These are phyloP conservation scores for Helminthosporium solani DNA, from an alignment of 2,329 filamentous ascomycete genomes.

Conservation along the genomic window DNA sequence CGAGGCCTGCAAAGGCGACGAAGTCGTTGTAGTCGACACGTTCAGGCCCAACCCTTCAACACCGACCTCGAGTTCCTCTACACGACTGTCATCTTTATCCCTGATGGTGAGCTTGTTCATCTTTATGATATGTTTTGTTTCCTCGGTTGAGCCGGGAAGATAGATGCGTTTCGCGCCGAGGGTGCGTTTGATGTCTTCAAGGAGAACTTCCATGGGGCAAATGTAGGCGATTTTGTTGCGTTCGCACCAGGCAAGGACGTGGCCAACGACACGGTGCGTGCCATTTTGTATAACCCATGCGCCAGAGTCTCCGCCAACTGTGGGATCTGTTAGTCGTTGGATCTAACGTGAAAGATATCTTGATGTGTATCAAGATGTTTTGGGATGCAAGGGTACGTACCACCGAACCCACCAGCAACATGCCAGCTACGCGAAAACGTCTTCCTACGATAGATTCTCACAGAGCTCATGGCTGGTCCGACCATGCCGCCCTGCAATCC, in stretches of 20 bases:
- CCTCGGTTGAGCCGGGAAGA: constrained; percentile 60
- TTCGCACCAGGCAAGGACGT: constrained; percentile 84
- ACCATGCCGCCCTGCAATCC: constrained; percentile 80
- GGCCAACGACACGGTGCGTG: constrained; percentile 79
- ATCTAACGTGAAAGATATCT: background rate
- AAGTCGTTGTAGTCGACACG: constrained; percentile 10
- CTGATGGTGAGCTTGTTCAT: constrained; percentile 7
- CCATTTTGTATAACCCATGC: constrained; percentile 87
- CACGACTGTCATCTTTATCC: constrained; percentile 8
- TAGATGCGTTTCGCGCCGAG: constrained; percentile 69
- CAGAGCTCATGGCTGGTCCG: constrained; percentile 72
- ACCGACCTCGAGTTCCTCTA: constrained; percentile 26
- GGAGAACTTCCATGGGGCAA: constrained; percentile 87
- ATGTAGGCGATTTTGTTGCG: constrained; percentile 84
- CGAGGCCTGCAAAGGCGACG: background rate
- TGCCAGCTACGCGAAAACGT: constrained; percentile 75
- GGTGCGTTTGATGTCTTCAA: constrained; percentile 81
- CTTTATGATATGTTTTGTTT: constrained; percentile 17
- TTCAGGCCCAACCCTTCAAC: constrained; percentile 34
- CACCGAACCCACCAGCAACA: constrained; percentile 60
- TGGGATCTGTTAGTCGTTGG: constrained; percentile 7
- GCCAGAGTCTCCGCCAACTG: constrained; percentile 83
- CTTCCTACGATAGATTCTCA: constrained; percentile 82
- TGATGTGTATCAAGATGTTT: background rate
- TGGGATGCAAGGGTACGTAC: constrained; percentile 36